Conservation (phyloP, 352 stramenopile genomes). For the Phytopythium kandeliae region DNA sequence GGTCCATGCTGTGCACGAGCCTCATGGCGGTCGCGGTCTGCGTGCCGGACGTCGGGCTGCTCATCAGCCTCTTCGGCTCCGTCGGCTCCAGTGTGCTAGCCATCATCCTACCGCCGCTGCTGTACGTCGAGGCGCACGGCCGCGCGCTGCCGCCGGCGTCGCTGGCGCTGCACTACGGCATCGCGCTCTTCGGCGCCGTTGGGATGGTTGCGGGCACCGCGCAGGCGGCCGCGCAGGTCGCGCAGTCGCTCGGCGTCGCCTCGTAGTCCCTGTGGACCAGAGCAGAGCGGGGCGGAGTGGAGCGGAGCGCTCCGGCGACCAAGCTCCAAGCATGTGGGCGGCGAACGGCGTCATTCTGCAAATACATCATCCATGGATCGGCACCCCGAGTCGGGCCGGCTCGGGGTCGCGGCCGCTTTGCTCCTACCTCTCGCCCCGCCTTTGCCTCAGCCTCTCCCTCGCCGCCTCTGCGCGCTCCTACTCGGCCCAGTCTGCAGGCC, state of each 20-base stretch:
- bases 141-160: conserved; percentile 32
- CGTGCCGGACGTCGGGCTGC: conserved; percentile 56
- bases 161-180: conserved; percentile 33
- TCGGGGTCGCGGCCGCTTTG: neutral
- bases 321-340: neutral
- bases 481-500: neutral
- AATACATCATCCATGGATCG: conserved; percentile 1
- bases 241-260: conserved; percentile 5
- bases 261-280: neutral
- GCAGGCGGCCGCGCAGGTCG: conserved; percentile 48
- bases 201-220: conserved; percentile 65
- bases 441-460: neutral
- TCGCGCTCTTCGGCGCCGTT: conserved; percentile 44
- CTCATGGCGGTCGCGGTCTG: conserved; percentile 76
- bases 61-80: conserved; percentile 79
- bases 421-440: no score
- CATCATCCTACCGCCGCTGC: conserved; percentile 64
- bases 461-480: neutral
- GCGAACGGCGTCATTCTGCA: conserved; percentile 1
- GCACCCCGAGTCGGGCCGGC: neutral
- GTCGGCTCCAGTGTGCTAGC: conserved; percentile 77
- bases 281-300: no score
- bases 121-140: conserved; percentile 47
- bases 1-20: conserved; percentile 72
- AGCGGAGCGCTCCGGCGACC: no score